Conservation (phyloP, 2,329 filamentous ascomycete genomes). For the Exophiala calicioides region DNA sequence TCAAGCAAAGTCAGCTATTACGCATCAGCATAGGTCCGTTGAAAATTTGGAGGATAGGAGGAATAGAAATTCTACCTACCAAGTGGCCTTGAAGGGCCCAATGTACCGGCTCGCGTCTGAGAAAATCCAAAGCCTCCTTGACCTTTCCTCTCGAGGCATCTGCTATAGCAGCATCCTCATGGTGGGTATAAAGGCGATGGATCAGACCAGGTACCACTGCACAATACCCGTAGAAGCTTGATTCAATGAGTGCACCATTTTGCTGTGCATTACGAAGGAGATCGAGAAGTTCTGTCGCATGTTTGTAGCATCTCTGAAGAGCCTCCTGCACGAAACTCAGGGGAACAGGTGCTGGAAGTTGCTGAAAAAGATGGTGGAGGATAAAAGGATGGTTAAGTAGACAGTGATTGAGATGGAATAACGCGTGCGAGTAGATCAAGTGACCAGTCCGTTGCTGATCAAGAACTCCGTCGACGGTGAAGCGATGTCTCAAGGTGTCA, state of each 20-base stretch:
- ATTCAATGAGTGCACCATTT: constrained; percentile 28
- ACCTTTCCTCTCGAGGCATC: constrained; percentile 1
- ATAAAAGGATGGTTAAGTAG: constrained; percentile 42
- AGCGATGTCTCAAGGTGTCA: not conserved
- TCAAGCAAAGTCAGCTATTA: constrained; percentile 9
- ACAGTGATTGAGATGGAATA: constrained; percentile 41
- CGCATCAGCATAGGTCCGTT: not conserved
- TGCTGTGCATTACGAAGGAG: not conserved
- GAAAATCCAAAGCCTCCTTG: not conserved
- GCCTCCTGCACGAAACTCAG: constrained; percentile 35
- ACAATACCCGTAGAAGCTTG: constrained; percentile 40
- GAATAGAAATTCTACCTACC: not conserved
- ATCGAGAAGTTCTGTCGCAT: constrained; percentile 18
- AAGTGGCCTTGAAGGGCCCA: constrained; percentile 12
- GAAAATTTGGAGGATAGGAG: not conserved
- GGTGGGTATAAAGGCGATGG: constrained; percentile 7
- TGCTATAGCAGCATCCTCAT: constrained; percentile 2
- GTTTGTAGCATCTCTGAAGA: constrained; percentile 33
- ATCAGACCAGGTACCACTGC: constrained; percentile 33
- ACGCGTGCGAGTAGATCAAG: constrained; percentile 36
- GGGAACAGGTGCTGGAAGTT: constrained; percentile 33
- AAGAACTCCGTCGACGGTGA: not conserved
- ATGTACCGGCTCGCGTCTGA: not conserved
- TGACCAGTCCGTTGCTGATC: constrained; percentile 26
- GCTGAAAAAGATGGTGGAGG: constrained; percentile 33